Base-by-base conservation (phyloP, 202 grass and related monocot species). In the Tripidium arundinaceum region DNA sequence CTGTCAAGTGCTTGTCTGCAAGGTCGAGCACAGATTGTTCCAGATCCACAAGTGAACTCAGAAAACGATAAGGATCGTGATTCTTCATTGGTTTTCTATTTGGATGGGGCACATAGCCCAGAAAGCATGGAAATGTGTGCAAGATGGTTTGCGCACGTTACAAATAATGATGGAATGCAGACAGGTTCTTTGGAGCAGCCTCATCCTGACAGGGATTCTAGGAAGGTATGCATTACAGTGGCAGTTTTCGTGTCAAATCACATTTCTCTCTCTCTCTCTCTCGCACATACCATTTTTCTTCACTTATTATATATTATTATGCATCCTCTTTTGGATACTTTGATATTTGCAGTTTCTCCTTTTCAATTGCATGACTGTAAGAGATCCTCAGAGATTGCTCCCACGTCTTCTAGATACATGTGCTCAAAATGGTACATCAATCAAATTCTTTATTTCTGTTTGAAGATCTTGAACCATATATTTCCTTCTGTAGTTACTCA, bases 331-430 rank as follows among this genome's bases (percentile, higher is more conserved):
- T 62, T 74, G 62, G 58, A 41, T 37, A 74, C 75, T 11, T 13
- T 45, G n/a, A 55, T 29, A 74, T 54, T 70, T 90, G 28, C 78
- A 93, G 95, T 88, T 98, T 86, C 92, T 98, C 50, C 66, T 98
- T 69, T 98, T 98, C 86, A 98, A 98, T 90, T 98, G 92, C 77
- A 98, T 98, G 95, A 85, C 92, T 70, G 92, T 95, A 81, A 91
- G 95, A 89, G 92, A 98, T 86, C 95, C 95, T 86, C 79, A 95
- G 57, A 78, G 86, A 49, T 83, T 98, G 82, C 95, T 98, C 84
- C 88, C 95, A 85, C n/a, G 74, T 57, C 86, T 98, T 63, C 41
- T 89, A 45, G 86, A 87, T 82, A 93, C 90, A 84, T 93, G 95
- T 80, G 55, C 73, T 63, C 81, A 91, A 75, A 63, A 94, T 40